Base-by-base conservation (phyloP, 129 eudicot species). In the Lactuca saligna region DNA sequence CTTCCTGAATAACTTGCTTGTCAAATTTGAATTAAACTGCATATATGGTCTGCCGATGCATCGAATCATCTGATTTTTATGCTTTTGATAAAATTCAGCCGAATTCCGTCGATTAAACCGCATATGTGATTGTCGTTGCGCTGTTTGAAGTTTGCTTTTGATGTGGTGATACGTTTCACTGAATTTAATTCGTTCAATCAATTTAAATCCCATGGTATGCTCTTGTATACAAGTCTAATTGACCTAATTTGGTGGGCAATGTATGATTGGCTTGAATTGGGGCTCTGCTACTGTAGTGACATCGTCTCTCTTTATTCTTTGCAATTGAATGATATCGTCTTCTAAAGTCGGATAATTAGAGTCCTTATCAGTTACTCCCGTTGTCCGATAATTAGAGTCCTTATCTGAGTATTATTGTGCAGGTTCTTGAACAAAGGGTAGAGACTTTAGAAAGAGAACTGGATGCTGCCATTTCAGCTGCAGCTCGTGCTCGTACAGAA, bases 391-490 rank as follows among this genome's bases (percentile, higher is more conserved):
- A 1, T 20, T 20, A 20, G 20, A 20, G 20, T 20, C 20, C 20
- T 20, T 20, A 20, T 20, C 20, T 20, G 20, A 20, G 20, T 20
- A 20, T 20, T 20, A 20, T 20, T 20, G 20, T 20, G 78, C 82
- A 92, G 98, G 89, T 82, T 66, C 96, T 92, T 76, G 98, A 92
- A 76, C 98, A 89, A 72, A 83, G 98, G 68, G 96, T 92, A 34
- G 91, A 86, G 76, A 81, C 87, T 39, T 83, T 92, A 67, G 98
- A 92, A 75, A 75, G 95, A 77, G 95, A 89, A 74, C 82, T 92
- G 39, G 98, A 92, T 73, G 85, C 95, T 81, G 85, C 98, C 62
- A 92, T 92, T 39, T 80, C 98, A 41, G 98, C 96, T 49, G 88
- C 96, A 44, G 98, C 95, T 67, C 95, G 65, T 72, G 96, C 95